Evolutionary conservation across 2,329 filamentous ascomycete genomes (phyloP), one percentile per base, ranked within the genome.

Genomic region (Aureobasidium vineae): DNA sequence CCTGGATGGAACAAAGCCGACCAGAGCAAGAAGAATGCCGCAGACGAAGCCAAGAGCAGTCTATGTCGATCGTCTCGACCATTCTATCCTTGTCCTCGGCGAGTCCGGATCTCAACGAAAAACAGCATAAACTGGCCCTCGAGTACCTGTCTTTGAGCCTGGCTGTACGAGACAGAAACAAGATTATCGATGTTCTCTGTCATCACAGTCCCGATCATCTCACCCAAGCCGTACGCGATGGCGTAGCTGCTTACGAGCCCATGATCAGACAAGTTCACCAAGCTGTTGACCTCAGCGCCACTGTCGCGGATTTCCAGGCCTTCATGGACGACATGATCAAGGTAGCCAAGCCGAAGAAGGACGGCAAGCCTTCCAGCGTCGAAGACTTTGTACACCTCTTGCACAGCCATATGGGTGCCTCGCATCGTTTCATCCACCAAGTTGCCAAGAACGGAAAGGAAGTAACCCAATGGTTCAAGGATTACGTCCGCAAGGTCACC

Each of bases 281-380:
- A 64, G 84, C 85, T 2, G 84, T 92, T 28, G 88, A 93, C 72
- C 81, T 94, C 6, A 86, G 85, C 40, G 86, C 86, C 45, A 89
- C 90, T 23, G 76, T 94, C 7, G 82, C 83, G 43, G 86, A 90
- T 41, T 79, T 85, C 1, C 86, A 93, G 73, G 80, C 78, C 11
- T 92, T 95, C 72, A 74, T 93, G 26, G 84, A 85, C 6, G 90
- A 92, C 69, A 84, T 93, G 66, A 85, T 95, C 74, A 85, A 86
- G 68, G 82, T 73, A 3, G 77, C 79, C 11, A 80, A 81, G 50
- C 70, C 73, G 1, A 69, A 69, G 11, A 70, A 64, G 28, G 72
- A 71, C 8, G 66, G 69, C 13, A 71, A 74, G 41, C 68, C 78
- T 50, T 85, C 89, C 0, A 86, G 84, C 0, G 88, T 92, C 0